A percentile compares a stretch with the other conserved stretches of the same genome.
Conservation (phyloP, 2,329 filamentous ascomycete genomes). For the Fusarium sp. region DNA sequence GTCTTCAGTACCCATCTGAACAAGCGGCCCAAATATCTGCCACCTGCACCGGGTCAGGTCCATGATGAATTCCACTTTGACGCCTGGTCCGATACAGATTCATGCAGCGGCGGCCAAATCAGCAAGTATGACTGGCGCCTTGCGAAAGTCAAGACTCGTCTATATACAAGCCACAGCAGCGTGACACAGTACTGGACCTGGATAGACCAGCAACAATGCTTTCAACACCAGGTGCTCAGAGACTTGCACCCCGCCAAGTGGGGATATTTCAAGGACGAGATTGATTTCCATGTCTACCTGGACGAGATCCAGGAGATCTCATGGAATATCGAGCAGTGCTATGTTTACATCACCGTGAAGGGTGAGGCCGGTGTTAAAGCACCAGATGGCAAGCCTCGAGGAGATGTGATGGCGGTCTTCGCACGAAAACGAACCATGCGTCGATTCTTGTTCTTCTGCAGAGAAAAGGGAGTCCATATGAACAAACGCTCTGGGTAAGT, state of each 20-base stretch:
- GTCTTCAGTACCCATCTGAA: slow-evolving; percentile 34
- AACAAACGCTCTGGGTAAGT: slow-evolving; percentile 56
- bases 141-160: slow-evolving; percentile 62
- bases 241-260: slow-evolving; percentile 58
- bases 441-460: slow-evolving; percentile 62
- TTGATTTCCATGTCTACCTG: slow-evolving; percentile 62
- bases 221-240: slow-evolving; percentile 66
- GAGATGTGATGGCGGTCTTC: slow-evolving; percentile 63
- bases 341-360: slow-evolving; percentile 56
- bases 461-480: slow-evolving; percentile 56
- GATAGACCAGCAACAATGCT: slow-evolving; percentile 53
- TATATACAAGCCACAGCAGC: slow-evolving; percentile 57
- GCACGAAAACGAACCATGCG: slow-evolving; percentile 64
- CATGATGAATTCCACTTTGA: slow-evolving; percentile 57
- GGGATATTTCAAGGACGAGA: slow-evolving; percentile 62
- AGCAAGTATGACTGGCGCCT: slow-evolving; percentile 62
- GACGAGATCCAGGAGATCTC: slow-evolving; percentile 59
- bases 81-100: slow-evolving; percentile 65
- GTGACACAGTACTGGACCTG: slow-evolving; percentile 69
- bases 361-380: slow-evolving; percentile 42
- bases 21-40: slow-evolving; percentile 44
- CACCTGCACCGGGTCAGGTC: slow-evolving; percentile 21
- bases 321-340: slow-evolving; percentile 55
- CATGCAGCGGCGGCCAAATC: slow-evolving; percentile 58
- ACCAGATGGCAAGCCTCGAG: slow-evolving; percentile 52